phyloP scores from a whole-genome alignment of 345 rosid species.

The Conringia planisiliqua region DNA sequence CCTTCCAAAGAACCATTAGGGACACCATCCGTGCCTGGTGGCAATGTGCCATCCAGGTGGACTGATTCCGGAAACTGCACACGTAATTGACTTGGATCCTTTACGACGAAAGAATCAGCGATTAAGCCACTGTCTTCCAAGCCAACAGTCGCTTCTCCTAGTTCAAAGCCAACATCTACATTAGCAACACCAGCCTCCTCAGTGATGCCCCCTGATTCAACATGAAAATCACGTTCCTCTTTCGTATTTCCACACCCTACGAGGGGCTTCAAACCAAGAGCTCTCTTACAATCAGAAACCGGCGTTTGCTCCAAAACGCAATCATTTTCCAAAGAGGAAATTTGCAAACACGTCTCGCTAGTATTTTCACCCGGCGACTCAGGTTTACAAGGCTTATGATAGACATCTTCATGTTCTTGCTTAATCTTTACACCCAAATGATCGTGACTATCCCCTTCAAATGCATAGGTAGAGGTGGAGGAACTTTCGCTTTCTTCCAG shows the following conservation, averaged over 20 bases:
- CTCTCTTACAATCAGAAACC: slow-evolving; percentile 28
- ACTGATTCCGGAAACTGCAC: slow-evolving; percentile 34
- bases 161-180: slow-evolving; percentile 30
- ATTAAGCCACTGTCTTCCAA: slow-evolving; percentile 31
- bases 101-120: slow-evolving; percentile 27
- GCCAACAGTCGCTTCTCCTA: slow-evolving; percentile 26
- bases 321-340: slow-evolving; percentile 36
- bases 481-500: slow-evolving; percentile 80
- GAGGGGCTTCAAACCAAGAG: slow-evolving; percentile 30
- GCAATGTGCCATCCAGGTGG: slow-evolving; percentile 37
- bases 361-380: slow-evolving; percentile 35
- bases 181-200: slow-evolving; percentile 34
- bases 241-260: slow-evolving; percentile 24
- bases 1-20: slow-evolving; percentile 43
- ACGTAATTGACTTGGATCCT: slow-evolving; percentile 38
- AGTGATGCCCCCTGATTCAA: slow-evolving; percentile 32
- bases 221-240: slow-evolving; percentile 12
- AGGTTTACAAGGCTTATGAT: slow-evolving; percentile 37
- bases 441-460: slow-evolving; percentile 48
- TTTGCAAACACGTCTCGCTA: slow-evolving; percentile 29
- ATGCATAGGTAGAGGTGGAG: slow-evolving; percentile 68
- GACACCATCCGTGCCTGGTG: slow-evolving; percentile 29
- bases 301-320: slow-evolving; percentile 33
- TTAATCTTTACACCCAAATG: slow-evolving; percentile 35
- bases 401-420: slow-evolving; percentile 37